These are phyloP conservation scores for Entoloma clypeatum DNA, from an alignment of 1,284 basidiomycete genomes.

Conservation along the genomic window DNA sequence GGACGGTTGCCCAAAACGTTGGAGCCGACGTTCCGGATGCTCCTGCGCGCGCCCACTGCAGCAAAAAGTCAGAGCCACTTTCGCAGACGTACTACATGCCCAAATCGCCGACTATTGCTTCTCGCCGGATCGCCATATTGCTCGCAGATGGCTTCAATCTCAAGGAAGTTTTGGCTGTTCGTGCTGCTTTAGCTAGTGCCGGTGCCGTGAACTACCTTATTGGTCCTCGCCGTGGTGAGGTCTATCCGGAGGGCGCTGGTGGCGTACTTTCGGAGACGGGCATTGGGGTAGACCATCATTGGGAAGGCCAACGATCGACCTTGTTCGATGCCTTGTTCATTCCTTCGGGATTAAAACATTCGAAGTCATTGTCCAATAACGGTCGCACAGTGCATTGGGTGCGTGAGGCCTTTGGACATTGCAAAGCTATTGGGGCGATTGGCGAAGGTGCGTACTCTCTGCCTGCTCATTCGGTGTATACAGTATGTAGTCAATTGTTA, in stretches of 20 bases:
- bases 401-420: slow-evolving; percentile 76
- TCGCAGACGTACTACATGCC: slow-evolving; percentile 59
- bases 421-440: slow-evolving; percentile 72
- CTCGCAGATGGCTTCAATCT: slow-evolving; percentile 71
- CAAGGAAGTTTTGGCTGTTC: slow-evolving; percentile 53
- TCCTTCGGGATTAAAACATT: slow-evolving; percentile 58
- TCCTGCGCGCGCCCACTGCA: slow-evolving; percentile 50
- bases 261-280: slow-evolving; percentile 26
- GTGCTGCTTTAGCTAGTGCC: slow-evolving; percentile 46
- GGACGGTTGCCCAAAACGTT: slow-evolving; percentile 59
- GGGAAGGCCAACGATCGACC: slow-evolving; percentile 74
- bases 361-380: slow-evolving; percentile 46
- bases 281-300: slow-evolving; percentile 62
- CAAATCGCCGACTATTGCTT: slow-evolving; percentile 60
- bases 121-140: slow-evolving; percentile 71
- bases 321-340: slow-evolving; percentile 78
- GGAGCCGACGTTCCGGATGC: slow-evolving; percentile 55
- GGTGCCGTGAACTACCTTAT: slow-evolving; percentile 65
- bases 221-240: slow-evolving; percentile 60
- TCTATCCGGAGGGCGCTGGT: slow-evolving; percentile 47
- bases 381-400: slow-evolving; percentile 69
- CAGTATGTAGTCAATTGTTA: neutral
- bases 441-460: slow-evolving; percentile 49
- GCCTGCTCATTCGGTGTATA: neutral
- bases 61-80: slow-evolving; percentile 49